phyloP scores from a whole-genome alignment of 176 grass and related monocot genomes.

The Dactylis glomerata region DNA sequence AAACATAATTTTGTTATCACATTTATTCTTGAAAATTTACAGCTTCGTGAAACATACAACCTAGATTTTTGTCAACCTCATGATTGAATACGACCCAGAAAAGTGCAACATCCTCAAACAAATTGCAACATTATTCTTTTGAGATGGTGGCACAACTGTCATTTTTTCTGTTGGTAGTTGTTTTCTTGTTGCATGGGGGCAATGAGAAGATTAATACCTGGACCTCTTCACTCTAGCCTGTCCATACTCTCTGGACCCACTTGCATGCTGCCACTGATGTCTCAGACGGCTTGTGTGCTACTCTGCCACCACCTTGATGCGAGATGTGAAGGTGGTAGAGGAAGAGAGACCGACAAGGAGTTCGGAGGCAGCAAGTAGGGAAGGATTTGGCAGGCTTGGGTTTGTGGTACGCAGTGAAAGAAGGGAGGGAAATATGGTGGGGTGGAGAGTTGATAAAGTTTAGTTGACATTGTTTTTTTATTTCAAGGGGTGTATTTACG shows the following conservation, averaged over 20 bases:
- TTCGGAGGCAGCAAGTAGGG: neutral
- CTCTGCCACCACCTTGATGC: neutral
- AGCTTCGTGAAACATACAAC: neutral
- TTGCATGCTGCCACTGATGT: neutral
- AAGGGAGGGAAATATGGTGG: neutral
- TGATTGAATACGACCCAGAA: neutral
- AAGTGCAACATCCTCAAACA: neutral
- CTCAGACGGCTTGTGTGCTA: neutral
- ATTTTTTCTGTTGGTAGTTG: neutral
- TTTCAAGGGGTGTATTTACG: neutral
- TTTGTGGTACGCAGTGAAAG: neutral
- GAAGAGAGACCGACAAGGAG: neutral
- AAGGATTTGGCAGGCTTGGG: neutral
- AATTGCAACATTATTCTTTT: neutral
- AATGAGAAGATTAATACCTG: neutral
- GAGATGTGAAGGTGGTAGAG: neutral
- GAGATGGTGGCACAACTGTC: neutral
- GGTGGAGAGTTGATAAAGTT: neutral
- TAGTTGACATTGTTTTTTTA: neutral
- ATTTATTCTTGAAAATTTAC: neutral
- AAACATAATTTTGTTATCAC: neutral
- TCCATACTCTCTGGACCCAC: neutral
- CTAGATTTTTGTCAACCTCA: neutral
- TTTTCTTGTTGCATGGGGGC: neutral
- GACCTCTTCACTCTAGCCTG: neutral